A percentile compares a stretch with the other conserved stretches of the same genome.
phyloP scores from a whole-genome alignment of 2,329 filamentous ascomycete genomes.

The Pleurostoma richardsiae region DNA sequence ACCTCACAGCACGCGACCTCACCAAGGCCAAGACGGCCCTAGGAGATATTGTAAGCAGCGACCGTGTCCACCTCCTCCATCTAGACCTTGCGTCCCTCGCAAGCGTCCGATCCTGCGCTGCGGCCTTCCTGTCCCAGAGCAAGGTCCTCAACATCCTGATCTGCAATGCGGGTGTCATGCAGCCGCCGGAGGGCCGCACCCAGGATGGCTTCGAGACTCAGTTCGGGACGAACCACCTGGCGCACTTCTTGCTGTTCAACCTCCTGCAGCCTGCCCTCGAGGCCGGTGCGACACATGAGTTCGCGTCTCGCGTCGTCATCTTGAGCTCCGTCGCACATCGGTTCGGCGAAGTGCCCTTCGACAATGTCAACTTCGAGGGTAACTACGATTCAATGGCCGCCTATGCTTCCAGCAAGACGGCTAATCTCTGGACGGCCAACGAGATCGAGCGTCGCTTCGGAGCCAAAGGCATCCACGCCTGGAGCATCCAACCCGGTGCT shows the following conservation, averaged over 20 bases:
- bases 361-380: slow-evolving; percentile 32
- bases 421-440: slow-evolving; percentile 41
- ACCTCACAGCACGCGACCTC: neutral
- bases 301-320: slow-evolving; percentile 38
- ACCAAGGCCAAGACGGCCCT: slow-evolving; percentile 5
- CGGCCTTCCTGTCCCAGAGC: slow-evolving; percentile 12
- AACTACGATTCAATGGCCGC: slow-evolving; percentile 25
- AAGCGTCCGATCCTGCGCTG: slow-evolving; percentile 22
- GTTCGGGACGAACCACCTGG: slow-evolving; percentile 48
- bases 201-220: slow-evolving; percentile 45
- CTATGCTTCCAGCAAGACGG: slow-evolving; percentile 38
- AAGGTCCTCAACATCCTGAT: slow-evolving; percentile 25
- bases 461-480: slow-evolving; percentile 29
- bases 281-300: slow-evolving; percentile 28
- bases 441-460: slow-evolving; percentile 39
- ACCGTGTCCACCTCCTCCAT: slow-evolving; percentile 26
- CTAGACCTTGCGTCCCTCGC: slow-evolving; percentile 23
- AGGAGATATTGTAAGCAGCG: slow-evolving; percentile 8
- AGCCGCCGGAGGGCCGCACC: slow-evolving; percentile 24
- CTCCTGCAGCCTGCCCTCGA: slow-evolving; percentile 40
- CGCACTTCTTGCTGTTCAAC: slow-evolving; percentile 48
- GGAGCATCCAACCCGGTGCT: slow-evolving; percentile 36
- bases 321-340: slow-evolving; percentile 37
- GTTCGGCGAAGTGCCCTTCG: slow-evolving; percentile 21
- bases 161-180: slow-evolving; percentile 41